Evolutionary conservation across 2,329 filamentous ascomycete genomes (phyloP), one percentile per base, ranked within the genome.

Genomic region (Penicillium sclerotiorum): DNA sequence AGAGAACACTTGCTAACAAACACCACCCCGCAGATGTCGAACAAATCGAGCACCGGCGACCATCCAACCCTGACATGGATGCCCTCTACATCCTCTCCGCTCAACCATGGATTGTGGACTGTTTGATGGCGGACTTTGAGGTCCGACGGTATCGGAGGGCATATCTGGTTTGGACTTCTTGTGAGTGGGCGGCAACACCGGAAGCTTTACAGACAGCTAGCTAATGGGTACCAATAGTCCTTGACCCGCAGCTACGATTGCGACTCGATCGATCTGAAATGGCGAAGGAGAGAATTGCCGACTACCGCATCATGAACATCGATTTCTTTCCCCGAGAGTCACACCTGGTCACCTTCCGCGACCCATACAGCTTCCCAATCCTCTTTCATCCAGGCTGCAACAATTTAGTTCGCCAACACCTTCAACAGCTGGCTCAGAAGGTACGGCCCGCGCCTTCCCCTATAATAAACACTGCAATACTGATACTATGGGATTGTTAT

Each of bases 311-410:
- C 4, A 77, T 97, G 47, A 89, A 92, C 45, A 83, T 96, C 68
- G 89, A 96, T 70, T 99, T 87, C 70, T 93, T 85, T 66, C 92
- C 94, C 5, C 84, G 90, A 64, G 94, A 99, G 74, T 94, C 92
- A 6, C 89, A 95, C 63, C 76, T 99, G 33, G 79, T 96, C 61
- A 95, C 90, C 0, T 96, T 99, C 64, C 81, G 89, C 66, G 93
- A 99, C 67, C 93, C 94, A 1, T 96, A 88, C 86, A 97, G 93
- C 73, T 99, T 99, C 65, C 91, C 91, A 1, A 82, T 92, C 44
- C 79, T 99, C 51, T 99, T 88, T 73, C 93, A 99, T 67, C 93
- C 93, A 1, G 84, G 82, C 46, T 97, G 94, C 74, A 95, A 95
- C 70, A 81, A 84, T 57, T 76, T 96, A 36, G 87, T 99, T 33